Base-by-base conservation (phyloP, 176 grass and related monocot species). In the Carex littledalei region DNA sequence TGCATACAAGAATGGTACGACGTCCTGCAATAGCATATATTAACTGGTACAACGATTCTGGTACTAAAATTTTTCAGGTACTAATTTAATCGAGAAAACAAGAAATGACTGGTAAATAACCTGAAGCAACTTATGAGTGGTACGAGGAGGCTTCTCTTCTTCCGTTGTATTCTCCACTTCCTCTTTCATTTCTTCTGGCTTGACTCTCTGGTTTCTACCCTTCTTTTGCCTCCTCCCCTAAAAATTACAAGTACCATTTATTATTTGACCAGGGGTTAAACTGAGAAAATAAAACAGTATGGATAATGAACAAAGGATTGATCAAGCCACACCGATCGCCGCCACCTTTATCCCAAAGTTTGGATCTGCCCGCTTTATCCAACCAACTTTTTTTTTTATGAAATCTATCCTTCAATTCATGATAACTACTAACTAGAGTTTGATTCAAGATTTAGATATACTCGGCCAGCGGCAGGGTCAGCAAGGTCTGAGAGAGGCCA, bases 81-180 rank as follows among this genome's bases (percentile, higher is more conserved):
- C 4, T 57, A 81, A 14, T 24, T 20, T 4, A 22, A 65, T 32
- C 18, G 45, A 0, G 5, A 88, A 53, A 80, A n/a, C 6, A 18
- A 22, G 61, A 84, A 53, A 79, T 4, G 32, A 20, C 39, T 22
- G 26, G 9, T 7, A 37, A 21, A 76, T 56, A 47, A 97, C 95
- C 95, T 98, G 95, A 73, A 94, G 92, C 92, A 94, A 60, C 80
- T 81, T 98, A 86, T 98, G 95, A 61, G 92, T 98, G 75, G 90
- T 92, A 41, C 92, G 91, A 84, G 89, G 91, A 67, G 79, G 84
- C 24, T 84, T 84, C 49, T 81, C 50, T 67, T 60, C 34, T 67
- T 86, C 45, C 0, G 76, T 26, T 31, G 24, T 13, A 13, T 43
- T 32, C 41, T 59, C 58, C 3, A 0, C 68, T 17, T 74, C 14